Conservation (phyloP, 192 early-diverging fungal species). For the Radiomyces spectabilis region DNA sequence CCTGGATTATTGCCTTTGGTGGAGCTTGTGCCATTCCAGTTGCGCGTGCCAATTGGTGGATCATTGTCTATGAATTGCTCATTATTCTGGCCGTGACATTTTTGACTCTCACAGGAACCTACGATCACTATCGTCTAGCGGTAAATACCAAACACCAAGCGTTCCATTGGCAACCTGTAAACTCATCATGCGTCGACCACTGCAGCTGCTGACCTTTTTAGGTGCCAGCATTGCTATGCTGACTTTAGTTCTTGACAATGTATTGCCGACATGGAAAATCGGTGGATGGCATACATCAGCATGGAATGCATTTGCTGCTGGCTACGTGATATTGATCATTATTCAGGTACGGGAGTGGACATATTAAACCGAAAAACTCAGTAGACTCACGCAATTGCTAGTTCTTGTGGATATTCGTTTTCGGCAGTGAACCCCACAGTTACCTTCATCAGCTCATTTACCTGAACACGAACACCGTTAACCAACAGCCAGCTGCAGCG, state of each 20-base stretch:
- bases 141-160: slow-evolving; percentile 6
- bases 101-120: slow-evolving; percentile 4
- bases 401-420: slow-evolving; percentile 62
- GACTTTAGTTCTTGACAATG: slow-evolving; percentile 10
- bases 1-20: slow-evolving; percentile 22
- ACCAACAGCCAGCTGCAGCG: not conserved
- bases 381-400: not conserved
- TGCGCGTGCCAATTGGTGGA: slow-evolving; percentile 23
- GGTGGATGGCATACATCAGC: not conserved
- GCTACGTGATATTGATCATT: slow-evolving; percentile 18
- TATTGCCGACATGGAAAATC: too few species aligned
- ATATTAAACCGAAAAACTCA: not conserved
- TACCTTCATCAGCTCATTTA: slow-evolving; percentile 3
- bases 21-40: slow-evolving; percentile 12
- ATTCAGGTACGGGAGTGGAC: slow-evolving; percentile 12
- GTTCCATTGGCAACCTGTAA: not conserved
- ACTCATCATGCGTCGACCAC: not conserved
- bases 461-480: not conserved
- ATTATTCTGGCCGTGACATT: slow-evolving; percentile 6
- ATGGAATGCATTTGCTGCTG: slow-evolving; percentile 3
- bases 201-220: slow-evolving; percentile 20
- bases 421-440: slow-evolving; percentile 58
- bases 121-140: slow-evolving; percentile 16
- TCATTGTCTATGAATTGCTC: slow-evolving; percentile 23
- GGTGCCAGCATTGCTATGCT: slow-evolving; percentile 17